Base-by-base conservation (phyloP, 2,329 filamentous ascomycete species). In the Eurotiales sp. region DNA sequence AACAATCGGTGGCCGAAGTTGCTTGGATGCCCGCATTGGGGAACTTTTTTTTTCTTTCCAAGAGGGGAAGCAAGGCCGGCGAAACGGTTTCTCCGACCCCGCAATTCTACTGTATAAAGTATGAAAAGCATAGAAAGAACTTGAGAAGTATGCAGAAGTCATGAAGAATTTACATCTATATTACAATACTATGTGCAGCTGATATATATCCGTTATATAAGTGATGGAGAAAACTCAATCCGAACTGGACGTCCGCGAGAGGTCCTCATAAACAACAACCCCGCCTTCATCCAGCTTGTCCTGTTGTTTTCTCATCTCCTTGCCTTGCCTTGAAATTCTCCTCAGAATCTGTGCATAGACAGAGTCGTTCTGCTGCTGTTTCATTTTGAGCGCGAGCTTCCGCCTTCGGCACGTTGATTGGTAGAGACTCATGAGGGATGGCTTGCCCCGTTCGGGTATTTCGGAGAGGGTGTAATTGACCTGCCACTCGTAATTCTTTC, bases 401-500 rank as follows among this genome's bases (percentile, higher is more conserved):
- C 88, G 80, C 14, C 86, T 77, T 3, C 60, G 66, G 64, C 83
- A 81, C 52, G 82, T 74, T 46, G 76, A 71, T 1, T 62, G 37
- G 64, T 90, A 90, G 21, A 87, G 66, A 0, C 51, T 67, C 14
- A 15, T 25, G 1, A 49, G 7, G 10, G 34, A 21, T 15, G n/a
- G 34, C 17, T 2, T 2, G 4, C 34, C 17, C 3, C 11, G 15
- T 11, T 21, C 15, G 11, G 34, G 54, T 66, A 90, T 73, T 57
- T 91, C 86, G 41, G 79, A 77, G 43, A 96, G 71, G 30, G 84
- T 78, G 68, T 95, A 96, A 59, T 93, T 83, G n/a, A 96, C 74
- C 0, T 72, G 67, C 91, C 91, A 96, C 7, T 72, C 62, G 57
- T 83, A 77, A 0, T 60, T 17, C 12, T 60, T 27, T 0, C 46